Base-by-base conservation (phyloP, 2,329 filamentous ascomycete species). In the Bipolaris zeicola region DNA sequence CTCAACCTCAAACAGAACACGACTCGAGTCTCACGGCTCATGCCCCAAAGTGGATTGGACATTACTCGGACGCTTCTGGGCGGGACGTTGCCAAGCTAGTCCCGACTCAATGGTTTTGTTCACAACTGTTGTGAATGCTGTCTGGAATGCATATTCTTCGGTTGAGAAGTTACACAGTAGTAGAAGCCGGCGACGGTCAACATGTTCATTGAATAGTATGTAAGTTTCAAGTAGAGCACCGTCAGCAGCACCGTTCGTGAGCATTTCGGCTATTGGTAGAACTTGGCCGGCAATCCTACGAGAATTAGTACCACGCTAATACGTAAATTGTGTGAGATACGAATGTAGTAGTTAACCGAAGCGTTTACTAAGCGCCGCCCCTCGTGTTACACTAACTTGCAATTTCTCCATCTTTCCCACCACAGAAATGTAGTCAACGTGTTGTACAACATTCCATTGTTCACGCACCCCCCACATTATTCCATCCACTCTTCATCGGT, bases 391-490 rank as follows among this genome's bases (percentile, higher is more conserved):
- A 31, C 10, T 31, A 13, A 42, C 13, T 24, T 26, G 18, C 6
- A 2, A 2, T 42, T 26, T n/a, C 39, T 42, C 20, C 39, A 42
- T 14, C 22, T 24, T 26, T 8, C 8, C 39, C 22, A 42, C 20
- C 11, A 6, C 52, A 84, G 82, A 48, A 48, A 85, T 83, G 5
- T 84, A 42, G 11, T 81, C 38, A 85, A 31, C 28, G 4, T 31
- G 28, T 31, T 31, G 28, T 4, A 31, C 28, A 10, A 31, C 10
- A 31, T 13, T 31, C 10, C 10, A 13, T 13, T 79, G 50, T 84
- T 84, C 18, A 83, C 68, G 2, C 16, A 6, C 8, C 26, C 14
- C 6, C 14, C 14, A 26, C 36, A 36, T 51, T 51, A 18, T 55
- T 45, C 47, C 52, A 43, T 54, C 36, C 38, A 51, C 31, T 50